Evolutionary conservation across 768 basidiomycete species (phyloP), one percentile per base, ranked within the genome.

Genomic region (Amanita molliuscula): DNA sequence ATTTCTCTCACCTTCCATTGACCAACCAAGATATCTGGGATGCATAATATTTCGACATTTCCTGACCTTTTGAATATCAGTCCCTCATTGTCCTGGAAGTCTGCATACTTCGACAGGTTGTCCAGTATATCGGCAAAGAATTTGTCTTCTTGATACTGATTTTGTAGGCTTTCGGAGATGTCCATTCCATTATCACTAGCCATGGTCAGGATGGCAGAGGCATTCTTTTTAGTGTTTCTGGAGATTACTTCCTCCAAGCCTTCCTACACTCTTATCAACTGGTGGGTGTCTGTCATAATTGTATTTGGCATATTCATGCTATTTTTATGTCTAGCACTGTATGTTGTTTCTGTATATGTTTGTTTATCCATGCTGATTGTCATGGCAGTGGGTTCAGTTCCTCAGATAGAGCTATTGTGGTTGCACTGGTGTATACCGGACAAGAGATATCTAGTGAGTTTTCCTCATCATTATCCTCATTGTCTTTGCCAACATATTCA

Each of bases 1-100:
- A 64, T 54, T 46, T 71, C 70, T 0, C 61, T 33, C 2, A 60
- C 40, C 0, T 44, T 57, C 6, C 58, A 15, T 3, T 56, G 57
- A 0, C 57, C 49, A 6, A 61, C 44, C 10, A 48, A 31, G 0
- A 61, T 26, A 6, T 64, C 56, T 0, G 63, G 64, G 2, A 65
- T 58, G 15, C 61, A 62, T 11, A 62, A 45, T 0, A 59, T 13
- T n/a, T 46, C 18, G 4, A 16, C 20, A 11, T 48, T 48, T 4
- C 54, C 35, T 4, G 53, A 51, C 11, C 50, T 28, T 3, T 56
- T 44, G 28, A 56, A 63, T 0, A 66, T 42, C 0, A 63, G 29
- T 3, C 52, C 56, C 10, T 61, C 31, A 1, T 48, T 16, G 0
- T 62, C 42, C 7, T 23, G 9, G 36, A 62, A 66, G 37, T 61